Conservation (phyloP, 768 basidiomycete genomes). For the Dacryopinax primogenitus region DNA sequence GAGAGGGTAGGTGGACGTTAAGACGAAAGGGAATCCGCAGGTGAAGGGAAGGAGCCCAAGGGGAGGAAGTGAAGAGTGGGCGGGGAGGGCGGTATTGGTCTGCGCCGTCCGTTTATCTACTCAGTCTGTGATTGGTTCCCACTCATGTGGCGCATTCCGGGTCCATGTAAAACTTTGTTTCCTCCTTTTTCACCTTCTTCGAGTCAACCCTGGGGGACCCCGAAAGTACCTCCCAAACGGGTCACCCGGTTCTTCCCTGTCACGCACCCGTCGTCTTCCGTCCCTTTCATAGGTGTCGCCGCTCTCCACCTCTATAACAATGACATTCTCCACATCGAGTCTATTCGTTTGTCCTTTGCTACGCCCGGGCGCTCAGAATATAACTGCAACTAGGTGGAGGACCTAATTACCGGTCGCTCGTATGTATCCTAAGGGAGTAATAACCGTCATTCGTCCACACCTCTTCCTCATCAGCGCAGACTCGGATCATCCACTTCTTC, state of each 20-base stretch:
- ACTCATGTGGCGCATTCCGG: too few species aligned
- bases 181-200: constrained; percentile 8
- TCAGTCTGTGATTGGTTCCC: background rate
- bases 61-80: background rate
- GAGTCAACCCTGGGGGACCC: background rate
- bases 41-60: background rate
- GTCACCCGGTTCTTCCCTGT: background rate
- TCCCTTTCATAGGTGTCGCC: background rate
- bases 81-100: background rate
- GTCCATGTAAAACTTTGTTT: background rate
- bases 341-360: background rate
- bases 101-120: background rate
- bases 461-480: background rate
- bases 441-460: background rate
- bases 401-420: background rate
- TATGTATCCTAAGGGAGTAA: background rate
- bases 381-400: background rate
- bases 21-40: background rate
- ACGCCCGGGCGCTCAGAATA: background rate
- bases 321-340: background rate
- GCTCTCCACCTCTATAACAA: background rate
- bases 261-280: background rate
- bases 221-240: background rate
- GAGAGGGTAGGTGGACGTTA: too few species aligned
- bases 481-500: too few species aligned